Base-by-base conservation (phyloP, 352 stramenopile genomes). In the Phytophthora pini region DNA sequence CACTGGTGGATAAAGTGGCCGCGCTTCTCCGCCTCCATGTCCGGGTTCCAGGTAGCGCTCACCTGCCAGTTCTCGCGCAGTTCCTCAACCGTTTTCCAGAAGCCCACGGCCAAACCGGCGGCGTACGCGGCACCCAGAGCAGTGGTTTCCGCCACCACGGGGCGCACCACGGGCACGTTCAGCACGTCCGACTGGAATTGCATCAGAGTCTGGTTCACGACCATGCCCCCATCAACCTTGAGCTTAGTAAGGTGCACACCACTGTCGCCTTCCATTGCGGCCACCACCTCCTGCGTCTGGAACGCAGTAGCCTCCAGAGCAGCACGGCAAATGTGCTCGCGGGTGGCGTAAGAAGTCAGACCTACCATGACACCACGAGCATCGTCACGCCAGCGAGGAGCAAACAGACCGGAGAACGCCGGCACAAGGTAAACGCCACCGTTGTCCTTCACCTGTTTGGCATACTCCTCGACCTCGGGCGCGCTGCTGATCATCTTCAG, bases 101-200 rank as follows among this genome's bases (percentile, higher is more conserved):
- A 94, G 24, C 96, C 97, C 6, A 99, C 96, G 20, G 97, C 97
- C 29, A 99, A 81, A 64, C 98, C 98, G 6, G 97, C 97, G 29
- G 95, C 97, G 72, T 98, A 99, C 0, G 96, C 97, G 2, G 97
- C 97, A n/a, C 98, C 98, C 20, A 99, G 77, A 1, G 95, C 93
- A 17, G 98, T 99, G n/a, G 97, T 99, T 79, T 99, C 98, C 9
- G 93, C 86, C 34, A 99, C 88, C 9, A 94, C 84, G 0, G 97
- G 97, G 49, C 92, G 91, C 8, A 99, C 80, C 5, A 99, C 97
- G 0, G 88, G 81, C 43, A 95, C 90, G 61, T 98, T 92, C 22
- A 99, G 82, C 22, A 99, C 90, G 70, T 99, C 96, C 45, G 92
- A 91, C 82, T 99, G 97, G 82, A 99, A 99, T 74, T 99, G 97